Conservation (phyloP, 306 rosid genomes). For the Neltuma alba region DNA sequence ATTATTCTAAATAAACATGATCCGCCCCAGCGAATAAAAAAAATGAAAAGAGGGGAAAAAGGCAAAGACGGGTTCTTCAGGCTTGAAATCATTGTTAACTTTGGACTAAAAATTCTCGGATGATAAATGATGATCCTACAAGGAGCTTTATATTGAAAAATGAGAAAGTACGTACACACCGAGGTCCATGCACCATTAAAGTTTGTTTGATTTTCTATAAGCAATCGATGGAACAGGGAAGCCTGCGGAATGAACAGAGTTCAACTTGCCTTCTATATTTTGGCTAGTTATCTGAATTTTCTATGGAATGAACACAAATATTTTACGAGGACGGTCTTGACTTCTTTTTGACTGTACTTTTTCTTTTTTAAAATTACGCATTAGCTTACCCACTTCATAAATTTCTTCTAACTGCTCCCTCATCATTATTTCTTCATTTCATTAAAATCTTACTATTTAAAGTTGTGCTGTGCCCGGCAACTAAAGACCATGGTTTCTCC, state of each 20-base stretch:
- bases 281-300: neutral
- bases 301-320: neutral
- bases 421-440: neutral
- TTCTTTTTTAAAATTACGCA: neutral
- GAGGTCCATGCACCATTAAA: neutral
- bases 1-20: neutral
- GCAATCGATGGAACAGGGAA: neutral
- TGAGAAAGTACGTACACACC: neutral
- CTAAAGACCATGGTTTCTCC: neutral
- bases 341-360: too few species aligned
- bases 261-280: neutral
- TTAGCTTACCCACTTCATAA: neutral
- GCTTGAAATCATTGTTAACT: neutral
- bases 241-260: neutral
- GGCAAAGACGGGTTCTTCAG: neutral
- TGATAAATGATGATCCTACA: neutral
- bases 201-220: neutral
- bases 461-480: neutral
- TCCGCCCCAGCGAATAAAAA: neutral
- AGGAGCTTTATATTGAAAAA: neutral
- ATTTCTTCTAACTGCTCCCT: conserved; percentile 11
- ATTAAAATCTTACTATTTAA: neutral
- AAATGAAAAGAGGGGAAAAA: neutral
- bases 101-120: neutral
- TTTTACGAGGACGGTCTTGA: too few species aligned